Conservation (phyloP, 192 early-diverging fungal species). For the Globomyces pollinis-pini region DNA sequence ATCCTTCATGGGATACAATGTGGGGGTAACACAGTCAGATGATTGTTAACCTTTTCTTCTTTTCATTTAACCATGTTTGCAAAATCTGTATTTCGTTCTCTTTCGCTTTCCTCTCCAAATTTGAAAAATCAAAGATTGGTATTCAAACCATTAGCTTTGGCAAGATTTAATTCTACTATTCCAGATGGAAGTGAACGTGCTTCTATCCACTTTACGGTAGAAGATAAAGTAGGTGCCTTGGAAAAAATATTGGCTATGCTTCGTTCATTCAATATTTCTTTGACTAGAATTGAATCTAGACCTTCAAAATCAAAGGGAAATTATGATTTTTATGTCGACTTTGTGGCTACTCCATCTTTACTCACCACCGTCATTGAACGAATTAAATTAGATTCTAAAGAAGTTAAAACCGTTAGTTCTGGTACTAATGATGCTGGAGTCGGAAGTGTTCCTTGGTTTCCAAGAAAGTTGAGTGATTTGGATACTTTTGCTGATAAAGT, state of each 20-base stretch:
- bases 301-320: constrained; percentile 73
- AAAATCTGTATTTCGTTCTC: no score
- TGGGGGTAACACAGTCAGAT: no score
- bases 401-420: constrained; percentile 58
- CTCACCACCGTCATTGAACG: constrained; percentile 53
- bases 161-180: no score
- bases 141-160: no score
- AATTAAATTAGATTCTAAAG: constrained; percentile 60
- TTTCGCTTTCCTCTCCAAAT: no score
- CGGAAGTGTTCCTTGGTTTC: constrained; percentile 80
- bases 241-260: constrained; percentile 74
- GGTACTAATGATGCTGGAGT: constrained; percentile 34
- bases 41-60: no score
- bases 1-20: no score
- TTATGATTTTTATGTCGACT: constrained; percentile 95
- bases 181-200: no score
- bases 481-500: constrained; percentile 90
- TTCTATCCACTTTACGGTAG: constrained; percentile 56
- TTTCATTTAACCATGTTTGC: no score
- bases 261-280: constrained; percentile 62
- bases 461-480: constrained; percentile 83
- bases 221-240: constrained; percentile 77
- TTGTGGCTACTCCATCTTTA: constrained; percentile 53
- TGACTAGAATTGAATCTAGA: constrained; percentile 93
- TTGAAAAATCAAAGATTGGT: no score